Conservation (phyloP, 306 rosid species). For the Quercus agrifolia region DNA sequence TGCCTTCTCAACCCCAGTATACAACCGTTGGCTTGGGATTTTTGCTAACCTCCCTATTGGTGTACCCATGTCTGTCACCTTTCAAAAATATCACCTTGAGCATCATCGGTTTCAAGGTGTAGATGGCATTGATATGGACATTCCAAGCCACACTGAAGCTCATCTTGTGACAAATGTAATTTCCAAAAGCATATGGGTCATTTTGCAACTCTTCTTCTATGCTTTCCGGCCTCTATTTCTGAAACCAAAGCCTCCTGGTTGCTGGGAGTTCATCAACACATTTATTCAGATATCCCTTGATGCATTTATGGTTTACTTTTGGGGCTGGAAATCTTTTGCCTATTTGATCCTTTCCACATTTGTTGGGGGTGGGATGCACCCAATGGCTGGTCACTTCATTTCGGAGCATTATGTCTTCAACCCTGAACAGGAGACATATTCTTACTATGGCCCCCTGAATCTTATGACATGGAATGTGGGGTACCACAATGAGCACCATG, state of each 20-base stretch:
- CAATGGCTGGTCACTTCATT: slow-evolving; percentile 99
- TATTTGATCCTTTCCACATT: slow-evolving; percentile 81
- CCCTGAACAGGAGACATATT: slow-evolving; percentile 86
- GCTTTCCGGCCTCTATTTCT: slow-evolving; percentile 78
- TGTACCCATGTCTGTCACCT: slow-evolving; percentile 92
- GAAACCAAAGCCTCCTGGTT: slow-evolving; percentile 88
- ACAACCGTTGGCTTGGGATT: slow-evolving; percentile 85
- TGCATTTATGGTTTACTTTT: slow-evolving; percentile 56
- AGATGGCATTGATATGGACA: slow-evolving; percentile 88
- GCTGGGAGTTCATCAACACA: slow-evolving; percentile 82
- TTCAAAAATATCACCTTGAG: slow-evolving; percentile 92
- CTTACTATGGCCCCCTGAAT: slow-evolving; percentile 90
- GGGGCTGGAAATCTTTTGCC: slow-evolving; percentile 74
- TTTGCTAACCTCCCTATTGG: slow-evolving; percentile 94
- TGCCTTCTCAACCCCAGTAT: slow-evolving; percentile 76
- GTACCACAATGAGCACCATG: slow-evolving; percentile 92
- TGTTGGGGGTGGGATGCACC: slow-evolving; percentile 94
- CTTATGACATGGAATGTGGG: slow-evolving; percentile 88
- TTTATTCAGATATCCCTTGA: slow-evolving; percentile 60
- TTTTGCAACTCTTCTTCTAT: slow-evolving; percentile 87
- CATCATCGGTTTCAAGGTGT: slow-evolving; percentile 95
- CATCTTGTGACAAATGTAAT: slow-evolving; percentile 56
- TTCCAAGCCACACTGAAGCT: slow-evolving; percentile 76
- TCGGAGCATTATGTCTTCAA: slow-evolving; percentile 89
- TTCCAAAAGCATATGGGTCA: slow-evolving; percentile 66